phyloP scores from a whole-genome alignment of 495 filamentous ascomycete species.

The Penicillium alfredii region DNA sequence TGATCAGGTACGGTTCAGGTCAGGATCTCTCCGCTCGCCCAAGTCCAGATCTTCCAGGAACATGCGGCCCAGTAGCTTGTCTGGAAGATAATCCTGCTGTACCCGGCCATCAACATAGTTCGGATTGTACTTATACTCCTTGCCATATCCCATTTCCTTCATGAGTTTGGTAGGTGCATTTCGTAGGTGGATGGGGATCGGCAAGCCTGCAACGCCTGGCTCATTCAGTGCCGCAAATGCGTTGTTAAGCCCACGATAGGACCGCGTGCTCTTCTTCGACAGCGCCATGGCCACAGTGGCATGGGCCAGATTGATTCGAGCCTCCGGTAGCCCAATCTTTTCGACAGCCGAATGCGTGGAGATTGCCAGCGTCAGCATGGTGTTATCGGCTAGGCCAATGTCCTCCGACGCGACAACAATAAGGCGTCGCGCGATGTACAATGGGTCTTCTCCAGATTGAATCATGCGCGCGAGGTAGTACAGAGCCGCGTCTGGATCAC shows the following conservation, averaged over 20 bases:
- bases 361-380: conserved; percentile 74
- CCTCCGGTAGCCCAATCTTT: conserved; percentile 90
- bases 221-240: conserved; percentile 69
- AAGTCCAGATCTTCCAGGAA: conserved; percentile 84
- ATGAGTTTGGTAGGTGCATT: conserved; percentile 90
- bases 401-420: conserved; percentile 90
- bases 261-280: conserved; percentile 77
- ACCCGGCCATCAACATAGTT: conserved; percentile 81
- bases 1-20: conserved; percentile 19
- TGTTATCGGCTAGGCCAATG: conserved; percentile 85
- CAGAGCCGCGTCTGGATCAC: conserved; percentile 75
- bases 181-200: conserved; percentile 79
- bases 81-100: conserved; percentile 83
- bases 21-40: conserved; percentile 69
- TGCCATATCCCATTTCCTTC: conserved; percentile 86
- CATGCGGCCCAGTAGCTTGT: conserved; percentile 54
- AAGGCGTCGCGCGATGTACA: conserved; percentile 86
- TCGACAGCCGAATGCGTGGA: conserved; percentile 79
- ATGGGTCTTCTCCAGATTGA: conserved; percentile 88
- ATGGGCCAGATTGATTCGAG: conserved; percentile 86
- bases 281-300: conserved; percentile 75
- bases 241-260: conserved; percentile 77
- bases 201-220: conserved; percentile 70
- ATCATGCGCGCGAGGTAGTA: conserved; percentile 97
- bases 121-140: conserved; percentile 94